These are phyloP conservation scores for Drechslerella coelobrocha DNA, from an alignment of 2,329 filamentous ascomycete species.

Conservation along the genomic window DNA sequence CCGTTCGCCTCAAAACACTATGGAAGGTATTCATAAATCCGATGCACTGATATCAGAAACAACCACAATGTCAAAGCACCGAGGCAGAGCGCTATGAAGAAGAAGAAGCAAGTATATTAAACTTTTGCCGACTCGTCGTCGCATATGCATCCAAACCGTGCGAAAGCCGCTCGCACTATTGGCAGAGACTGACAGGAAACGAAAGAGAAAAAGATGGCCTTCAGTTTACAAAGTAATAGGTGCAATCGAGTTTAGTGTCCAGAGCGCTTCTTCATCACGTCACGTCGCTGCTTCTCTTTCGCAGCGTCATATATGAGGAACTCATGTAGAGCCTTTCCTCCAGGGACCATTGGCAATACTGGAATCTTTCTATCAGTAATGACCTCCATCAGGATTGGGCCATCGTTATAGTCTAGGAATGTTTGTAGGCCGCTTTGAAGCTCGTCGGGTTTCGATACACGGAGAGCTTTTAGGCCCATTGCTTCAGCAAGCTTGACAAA, in stretches of 20 bases:
- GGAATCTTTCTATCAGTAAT: slow-evolving; percentile 90
- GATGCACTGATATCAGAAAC: background rate
- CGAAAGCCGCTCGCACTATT: too few species aligned
- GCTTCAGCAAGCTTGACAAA: slow-evolving; percentile 92
- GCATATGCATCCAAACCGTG: too few species aligned
- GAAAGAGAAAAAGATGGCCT: background rate
- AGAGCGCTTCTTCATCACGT: slow-evolving; percentile 46
- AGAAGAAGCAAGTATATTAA: background rate
- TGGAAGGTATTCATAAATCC: background rate
- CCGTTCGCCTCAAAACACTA: slow-evolving; percentile 30
- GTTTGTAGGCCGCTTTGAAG: slow-evolving; percentile 80
- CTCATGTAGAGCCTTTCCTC: slow-evolving; percentile 84
- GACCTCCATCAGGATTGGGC: slow-evolving; percentile 91
- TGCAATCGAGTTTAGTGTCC: slow-evolving; percentile 25
- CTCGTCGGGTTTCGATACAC: slow-evolving; percentile 76
- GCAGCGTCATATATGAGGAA: slow-evolving; percentile 86
- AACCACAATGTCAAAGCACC: background rate
- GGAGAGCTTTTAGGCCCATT: slow-evolving; percentile 81
- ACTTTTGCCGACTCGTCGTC: too few species aligned
- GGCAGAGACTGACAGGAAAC: background rate
- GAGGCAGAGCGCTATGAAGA: slow-evolving; percentile 3
- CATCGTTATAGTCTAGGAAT: slow-evolving; percentile 80
- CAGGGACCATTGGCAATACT: slow-evolving; percentile 96
- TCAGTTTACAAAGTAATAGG: background rate
- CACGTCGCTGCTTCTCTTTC: slow-evolving; percentile 60